A percentile compares a stretch with the other conserved stretches of the same genome.
Evolutionary conservation across 2,329 filamentous ascomycete genomes (phyloP).

Genomic region (Aspergillus carbonarius): DNA sequence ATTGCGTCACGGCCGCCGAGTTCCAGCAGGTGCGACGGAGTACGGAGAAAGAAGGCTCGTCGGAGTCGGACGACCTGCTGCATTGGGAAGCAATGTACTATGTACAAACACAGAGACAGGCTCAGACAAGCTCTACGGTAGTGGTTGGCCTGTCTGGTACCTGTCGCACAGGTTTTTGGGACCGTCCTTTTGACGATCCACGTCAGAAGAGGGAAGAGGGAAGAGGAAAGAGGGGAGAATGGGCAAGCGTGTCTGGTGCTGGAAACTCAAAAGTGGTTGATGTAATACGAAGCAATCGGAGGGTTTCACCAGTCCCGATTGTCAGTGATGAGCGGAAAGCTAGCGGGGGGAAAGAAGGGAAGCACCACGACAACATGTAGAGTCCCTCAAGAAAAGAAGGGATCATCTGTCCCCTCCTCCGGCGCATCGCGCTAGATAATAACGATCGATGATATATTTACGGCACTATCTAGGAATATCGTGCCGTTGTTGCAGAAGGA

Average conservation of each 20-base stretch:
- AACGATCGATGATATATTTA: not conserved
- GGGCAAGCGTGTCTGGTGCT: not conserved
- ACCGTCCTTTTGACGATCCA: not conserved
- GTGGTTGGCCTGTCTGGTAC: not conserved
- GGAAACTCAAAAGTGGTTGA: constrained; percentile 5
- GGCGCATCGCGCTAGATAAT: not conserved
- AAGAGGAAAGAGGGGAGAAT: not conserved
- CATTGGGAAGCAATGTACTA: not conserved
- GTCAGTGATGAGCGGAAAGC: not conserved
- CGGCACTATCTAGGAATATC: not conserved
- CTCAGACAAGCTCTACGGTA: not conserved
- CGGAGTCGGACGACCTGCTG: not conserved
- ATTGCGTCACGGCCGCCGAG: constrained; percentile 5
- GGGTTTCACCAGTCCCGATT: not conserved
- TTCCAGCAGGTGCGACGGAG: not conserved
- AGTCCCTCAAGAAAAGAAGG: not conserved
- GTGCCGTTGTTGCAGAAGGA: constrained; percentile 3
- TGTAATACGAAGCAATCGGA: not conserved
- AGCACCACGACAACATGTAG: not conserved
- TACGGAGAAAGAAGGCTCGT: not conserved
- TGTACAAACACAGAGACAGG: not conserved
- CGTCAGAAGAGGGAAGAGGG: not conserved
- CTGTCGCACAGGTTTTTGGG: not conserved
- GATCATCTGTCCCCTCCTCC: not conserved
- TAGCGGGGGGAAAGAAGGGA: not conserved